phyloP scores from a whole-genome alignment of 805 yeast genomes.

The Schizosaccharomyces pombe region DNA sequence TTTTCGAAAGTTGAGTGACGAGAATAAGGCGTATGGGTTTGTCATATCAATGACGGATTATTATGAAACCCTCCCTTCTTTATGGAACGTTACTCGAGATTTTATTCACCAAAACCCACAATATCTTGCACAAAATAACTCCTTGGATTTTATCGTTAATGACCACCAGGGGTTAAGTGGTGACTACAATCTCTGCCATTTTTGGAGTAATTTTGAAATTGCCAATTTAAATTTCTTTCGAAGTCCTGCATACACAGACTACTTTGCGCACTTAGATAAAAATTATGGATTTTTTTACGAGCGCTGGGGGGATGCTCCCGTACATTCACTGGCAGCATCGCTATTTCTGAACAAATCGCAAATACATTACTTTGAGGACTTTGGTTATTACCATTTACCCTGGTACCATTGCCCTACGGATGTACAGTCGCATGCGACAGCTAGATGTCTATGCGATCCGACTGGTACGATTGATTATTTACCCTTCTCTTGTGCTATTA shows the following conservation, averaged over 20 bases:
- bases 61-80: constrained; percentile 43
- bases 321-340: constrained; percentile 42
- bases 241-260: constrained; percentile 27
- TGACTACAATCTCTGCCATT: constrained; percentile 52
- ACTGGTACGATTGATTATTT: not conserved
- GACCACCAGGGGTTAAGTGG: constrained; percentile 28
- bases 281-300: constrained; percentile 52
- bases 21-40: constrained; percentile 50
- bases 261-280: constrained; percentile 32
- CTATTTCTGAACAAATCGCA: constrained; percentile 28
- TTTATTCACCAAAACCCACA: constrained; percentile 39
- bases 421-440: constrained; percentile 8
- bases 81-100: constrained; percentile 51
- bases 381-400: constrained; percentile 35
- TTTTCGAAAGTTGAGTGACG: constrained; percentile 58
- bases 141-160: constrained; percentile 47
- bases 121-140: constrained; percentile 33
- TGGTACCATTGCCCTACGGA: constrained; percentile 14
- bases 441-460: constrained; percentile 9
- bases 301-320: constrained; percentile 63
- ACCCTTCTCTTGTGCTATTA: not conserved
- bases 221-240: constrained; percentile 37
- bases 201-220: constrained; percentile 58
- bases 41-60: constrained; percentile 52
- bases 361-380: constrained; percentile 36